Conservation (phyloP, 208 protist genomes). For the Leishmania turanica region DNA sequence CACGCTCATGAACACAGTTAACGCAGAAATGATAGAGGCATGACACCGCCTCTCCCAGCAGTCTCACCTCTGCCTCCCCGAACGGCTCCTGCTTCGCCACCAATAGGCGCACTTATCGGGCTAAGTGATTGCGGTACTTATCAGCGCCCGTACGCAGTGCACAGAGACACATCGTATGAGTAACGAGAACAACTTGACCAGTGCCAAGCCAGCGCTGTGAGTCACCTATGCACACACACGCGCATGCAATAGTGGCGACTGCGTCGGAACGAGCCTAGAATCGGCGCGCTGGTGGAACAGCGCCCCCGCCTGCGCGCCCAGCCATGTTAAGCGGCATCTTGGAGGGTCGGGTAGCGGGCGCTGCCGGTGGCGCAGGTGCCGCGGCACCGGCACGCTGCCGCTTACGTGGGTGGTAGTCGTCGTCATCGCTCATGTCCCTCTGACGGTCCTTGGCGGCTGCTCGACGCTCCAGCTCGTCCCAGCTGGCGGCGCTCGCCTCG, state of each 20-base stretch:
- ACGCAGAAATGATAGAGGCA: neutral
- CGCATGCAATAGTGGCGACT: neutral
- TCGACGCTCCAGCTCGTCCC: constrained; percentile 86
- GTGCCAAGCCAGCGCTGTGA: too few relatives aligned
- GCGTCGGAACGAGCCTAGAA: constrained; percentile 31
- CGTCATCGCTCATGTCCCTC: constrained; percentile 59
- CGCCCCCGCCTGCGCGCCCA: constrained; percentile 19
- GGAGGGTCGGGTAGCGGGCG: constrained; percentile 15
- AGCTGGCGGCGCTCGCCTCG: constrained; percentile 67
- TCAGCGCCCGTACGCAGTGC: neutral
- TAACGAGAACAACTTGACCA: neutral
- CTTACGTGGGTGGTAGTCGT: constrained; percentile 58
- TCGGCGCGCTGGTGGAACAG: constrained; percentile 58
- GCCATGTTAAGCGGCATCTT: constrained; percentile 37
- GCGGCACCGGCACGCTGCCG: constrained; percentile 26
- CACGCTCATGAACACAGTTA: neutral
- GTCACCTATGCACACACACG: neutral
- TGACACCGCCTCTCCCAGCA: neutral
- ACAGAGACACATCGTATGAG: neutral
- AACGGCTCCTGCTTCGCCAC: neutral
- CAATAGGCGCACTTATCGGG: neutral
- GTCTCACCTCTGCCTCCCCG: neutral
- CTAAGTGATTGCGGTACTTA: neutral
- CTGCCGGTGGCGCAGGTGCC: constrained; percentile 2
- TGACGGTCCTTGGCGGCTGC: constrained; percentile 78